Conservation (phyloP, 805 yeast genomes). For the Ogataea dorogensis region DNA sequence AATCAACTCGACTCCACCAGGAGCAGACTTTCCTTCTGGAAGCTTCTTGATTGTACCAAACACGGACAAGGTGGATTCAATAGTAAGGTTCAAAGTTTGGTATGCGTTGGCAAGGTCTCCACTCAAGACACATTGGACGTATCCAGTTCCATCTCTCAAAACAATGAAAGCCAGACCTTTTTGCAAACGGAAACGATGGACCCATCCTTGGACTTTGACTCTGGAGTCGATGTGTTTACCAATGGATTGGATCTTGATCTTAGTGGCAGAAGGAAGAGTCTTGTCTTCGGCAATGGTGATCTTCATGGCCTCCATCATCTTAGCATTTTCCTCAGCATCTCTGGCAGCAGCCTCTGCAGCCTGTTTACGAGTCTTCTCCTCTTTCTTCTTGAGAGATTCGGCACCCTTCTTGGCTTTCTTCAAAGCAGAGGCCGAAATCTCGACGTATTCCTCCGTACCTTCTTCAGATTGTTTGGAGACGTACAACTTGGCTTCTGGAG, state of each 20-base stretch:
- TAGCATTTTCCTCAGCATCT: constrained; percentile 70
- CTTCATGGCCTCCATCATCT: constrained; percentile 74
- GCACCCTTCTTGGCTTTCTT: constrained; percentile 97
- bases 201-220: constrained; percentile 88
- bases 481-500: constrained; percentile 50
- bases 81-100: constrained; percentile 77
- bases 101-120: constrained; percentile 93
- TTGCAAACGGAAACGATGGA: constrained; percentile 90
- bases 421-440: constrained; percentile 84
- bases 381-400: constrained; percentile 83
- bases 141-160: constrained; percentile 94
- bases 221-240: constrained; percentile 59
- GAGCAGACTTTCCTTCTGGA: constrained; percentile 96
- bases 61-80: constrained; percentile 80
- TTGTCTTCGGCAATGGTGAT: constrained; percentile 73
- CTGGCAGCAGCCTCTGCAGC: constrained; percentile 51
- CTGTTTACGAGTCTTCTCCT: constrained; percentile 61
- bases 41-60: constrained; percentile 79
- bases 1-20: constrained; percentile 92
- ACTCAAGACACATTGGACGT: constrained; percentile 76
- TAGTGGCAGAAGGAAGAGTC: constrained; percentile 66
- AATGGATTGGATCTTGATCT: constrained; percentile 60
- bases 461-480: constrained; percentile 63
- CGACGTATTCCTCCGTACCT: constrained; percentile 54
- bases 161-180: constrained; percentile 90